These are phyloP conservation scores for Globisporangium rhizosaccharum DNA, from an alignment of 352 stramenopile species.

Conservation along the genomic window DNA sequence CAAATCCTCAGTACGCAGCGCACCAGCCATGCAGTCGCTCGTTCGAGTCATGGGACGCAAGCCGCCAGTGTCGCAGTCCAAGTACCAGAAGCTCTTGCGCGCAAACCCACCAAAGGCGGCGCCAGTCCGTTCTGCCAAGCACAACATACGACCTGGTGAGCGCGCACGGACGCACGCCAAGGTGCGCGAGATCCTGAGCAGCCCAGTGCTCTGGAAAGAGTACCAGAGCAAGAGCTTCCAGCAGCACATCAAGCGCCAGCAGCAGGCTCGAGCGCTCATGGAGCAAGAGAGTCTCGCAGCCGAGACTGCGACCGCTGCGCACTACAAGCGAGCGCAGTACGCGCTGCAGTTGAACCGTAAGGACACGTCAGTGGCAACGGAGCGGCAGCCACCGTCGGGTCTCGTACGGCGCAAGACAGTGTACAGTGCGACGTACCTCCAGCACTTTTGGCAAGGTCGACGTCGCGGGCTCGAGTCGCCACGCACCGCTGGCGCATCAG, in stretches of 20 bases:
- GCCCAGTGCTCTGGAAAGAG: conserved; percentile 28
- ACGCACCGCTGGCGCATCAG: neutral
- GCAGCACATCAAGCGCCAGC: conserved; percentile 51
- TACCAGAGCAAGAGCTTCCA: conserved; percentile 54
- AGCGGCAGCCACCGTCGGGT: neutral
- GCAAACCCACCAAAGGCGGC: conserved; percentile 4
- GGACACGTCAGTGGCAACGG: neutral
- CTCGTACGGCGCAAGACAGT: neutral
- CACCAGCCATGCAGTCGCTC: neutral
- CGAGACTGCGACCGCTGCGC: conserved; percentile 19
- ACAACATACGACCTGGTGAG: neutral
- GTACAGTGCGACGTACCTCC: conserved; percentile 20
- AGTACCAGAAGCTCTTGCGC: conserved; percentile 4
- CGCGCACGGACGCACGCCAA: neutral
- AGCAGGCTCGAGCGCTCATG: conserved; percentile 22
- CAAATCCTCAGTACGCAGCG: neutral
- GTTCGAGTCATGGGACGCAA: neutral
- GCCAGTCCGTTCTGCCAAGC: neutral
- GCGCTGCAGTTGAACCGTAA: neutral
- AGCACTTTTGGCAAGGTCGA: conserved; percentile 18
- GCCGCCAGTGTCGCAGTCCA: neutral
- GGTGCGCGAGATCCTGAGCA: conserved; percentile 13
- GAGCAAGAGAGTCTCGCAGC: conserved; percentile 19
- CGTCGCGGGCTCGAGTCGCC: neutral
- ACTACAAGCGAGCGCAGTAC: conserved; percentile 17